These are phyloP conservation scores for Achaetomiella virescens DNA, from an alignment of 495 filamentous ascomycete genomes.

Conservation along the genomic window DNA sequence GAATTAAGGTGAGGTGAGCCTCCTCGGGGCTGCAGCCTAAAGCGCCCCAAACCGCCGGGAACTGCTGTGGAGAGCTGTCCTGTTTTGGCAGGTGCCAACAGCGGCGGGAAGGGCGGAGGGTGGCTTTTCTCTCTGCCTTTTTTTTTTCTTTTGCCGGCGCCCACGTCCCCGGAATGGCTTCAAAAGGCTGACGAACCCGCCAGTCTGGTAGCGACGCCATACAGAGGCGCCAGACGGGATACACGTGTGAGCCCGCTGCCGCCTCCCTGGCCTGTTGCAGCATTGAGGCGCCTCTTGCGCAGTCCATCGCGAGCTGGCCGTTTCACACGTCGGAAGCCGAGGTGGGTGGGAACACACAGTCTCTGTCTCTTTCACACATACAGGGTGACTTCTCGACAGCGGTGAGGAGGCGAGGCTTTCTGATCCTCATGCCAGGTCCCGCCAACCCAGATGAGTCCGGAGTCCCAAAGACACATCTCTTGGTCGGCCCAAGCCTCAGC, in stretches of 20 bases:
- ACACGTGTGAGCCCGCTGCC: background rate
- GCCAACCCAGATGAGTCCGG: too few relatives aligned
- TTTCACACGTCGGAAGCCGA: too few relatives aligned
- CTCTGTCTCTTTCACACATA: too few relatives aligned
- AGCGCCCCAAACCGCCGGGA: background rate
- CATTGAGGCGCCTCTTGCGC: too few relatives aligned
- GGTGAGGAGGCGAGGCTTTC: too few relatives aligned
- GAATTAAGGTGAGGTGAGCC: background rate
- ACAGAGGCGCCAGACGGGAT: background rate
- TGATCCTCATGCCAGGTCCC: too few relatives aligned
- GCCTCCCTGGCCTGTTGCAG: background rate
- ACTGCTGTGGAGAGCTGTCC: conserved; percentile 15
- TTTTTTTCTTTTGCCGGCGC: too few relatives aligned
- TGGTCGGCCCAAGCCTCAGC: too few relatives aligned
- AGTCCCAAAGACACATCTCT: too few relatives aligned
- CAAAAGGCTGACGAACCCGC: conserved; percentile 7
- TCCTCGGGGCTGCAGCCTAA: conserved; percentile 11
- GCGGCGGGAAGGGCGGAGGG: background rate
- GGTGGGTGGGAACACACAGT: too few relatives aligned
- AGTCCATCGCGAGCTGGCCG: too few relatives aligned
- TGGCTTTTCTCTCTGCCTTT: conserved; percentile 7
- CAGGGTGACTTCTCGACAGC: too few relatives aligned
- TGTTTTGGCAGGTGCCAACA: conserved; percentile 16
- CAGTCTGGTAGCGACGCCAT: conserved; percentile 11
- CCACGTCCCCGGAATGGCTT: conserved; percentile 8